These are phyloP conservation scores for Podospora fimiseda DNA, from an alignment of 495 filamentous ascomycete genomes.

Conservation along the genomic window DNA sequence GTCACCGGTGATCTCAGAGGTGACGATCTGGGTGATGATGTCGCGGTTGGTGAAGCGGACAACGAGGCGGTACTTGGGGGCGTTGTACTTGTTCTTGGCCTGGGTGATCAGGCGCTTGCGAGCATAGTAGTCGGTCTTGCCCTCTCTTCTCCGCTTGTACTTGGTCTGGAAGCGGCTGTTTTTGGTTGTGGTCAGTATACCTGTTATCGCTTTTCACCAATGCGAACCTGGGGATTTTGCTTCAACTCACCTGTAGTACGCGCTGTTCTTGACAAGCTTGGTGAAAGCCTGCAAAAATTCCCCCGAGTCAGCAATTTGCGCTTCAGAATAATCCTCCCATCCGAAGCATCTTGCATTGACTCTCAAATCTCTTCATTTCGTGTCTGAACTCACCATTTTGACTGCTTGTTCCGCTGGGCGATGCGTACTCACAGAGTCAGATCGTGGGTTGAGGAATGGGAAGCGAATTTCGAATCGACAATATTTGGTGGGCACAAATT, in stretches of 20 bases:
- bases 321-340: conserved; percentile 67
- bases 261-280: conserved; percentile 92
- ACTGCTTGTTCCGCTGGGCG: conserved; percentile 39
- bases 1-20: conserved; percentile 93
- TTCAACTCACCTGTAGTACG: conserved; percentile 84
- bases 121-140: conserved; percentile 99
- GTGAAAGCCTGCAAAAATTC: conserved; percentile 68
- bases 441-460: conserved; percentile 27
- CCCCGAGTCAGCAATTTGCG: conserved; percentile 97
- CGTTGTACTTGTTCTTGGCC: conserved; percentile 99
- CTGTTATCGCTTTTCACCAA: not conserved
- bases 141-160: conserved; percentile 92
- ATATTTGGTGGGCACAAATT: conserved; percentile 32
- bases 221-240: not conserved
- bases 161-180: conserved; percentile 96
- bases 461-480: conserved; percentile 21
- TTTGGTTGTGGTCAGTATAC: conserved; percentile 13
- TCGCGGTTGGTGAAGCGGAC: conserved; percentile 99
- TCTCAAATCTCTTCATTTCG: conserved; percentile 34
- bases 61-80: conserved; percentile 98
- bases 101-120: conserved; percentile 99
- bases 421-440: conserved; percentile 24
- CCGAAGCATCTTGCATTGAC: conserved; percentile 98
- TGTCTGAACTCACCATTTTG: conserved; percentile 53
- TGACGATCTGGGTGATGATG: conserved; percentile 96